Percentiles rank a stretch among this genome's conserved stretches.
Conservation (phyloP, 2,329 filamentous ascomycete species). For the Fusarium sp. region DNA sequence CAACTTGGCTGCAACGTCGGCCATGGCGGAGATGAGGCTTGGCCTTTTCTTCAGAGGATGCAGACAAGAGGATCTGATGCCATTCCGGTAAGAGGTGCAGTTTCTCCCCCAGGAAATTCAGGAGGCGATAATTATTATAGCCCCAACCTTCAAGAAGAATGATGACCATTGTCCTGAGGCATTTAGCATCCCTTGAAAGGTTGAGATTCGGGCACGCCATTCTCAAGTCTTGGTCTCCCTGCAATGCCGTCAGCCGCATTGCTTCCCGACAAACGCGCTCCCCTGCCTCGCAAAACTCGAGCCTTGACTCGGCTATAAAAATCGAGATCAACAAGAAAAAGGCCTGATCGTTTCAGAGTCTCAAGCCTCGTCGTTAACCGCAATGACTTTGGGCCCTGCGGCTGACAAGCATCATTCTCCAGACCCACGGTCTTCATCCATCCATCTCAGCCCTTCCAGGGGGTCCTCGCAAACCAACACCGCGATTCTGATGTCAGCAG, state of each 20-base stretch:
- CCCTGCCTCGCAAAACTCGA: not conserved
- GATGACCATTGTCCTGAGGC: not conserved
- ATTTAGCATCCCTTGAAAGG: constrained; percentile 10
- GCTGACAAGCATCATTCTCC: not conserved
- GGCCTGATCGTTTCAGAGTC: not conserved
- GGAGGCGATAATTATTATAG: not conserved
- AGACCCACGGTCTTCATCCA: not conserved
- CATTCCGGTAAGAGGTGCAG: not conserved
- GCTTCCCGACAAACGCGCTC: not conserved
- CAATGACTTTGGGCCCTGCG: not conserved
- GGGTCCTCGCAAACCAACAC: not conserved
- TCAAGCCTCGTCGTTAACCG: not conserved
- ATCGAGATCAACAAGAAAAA: not conserved
- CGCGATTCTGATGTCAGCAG: not conserved
- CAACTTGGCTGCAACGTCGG: constrained; percentile 14
- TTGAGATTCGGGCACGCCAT: not conserved
- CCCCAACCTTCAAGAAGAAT: not conserved
- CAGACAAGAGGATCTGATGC: not conserved
- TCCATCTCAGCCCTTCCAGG: not conserved
- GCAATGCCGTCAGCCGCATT: not conserved
- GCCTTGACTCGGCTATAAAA: not conserved
- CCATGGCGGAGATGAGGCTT: constrained; percentile 33
- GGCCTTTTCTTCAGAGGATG: not conserved
- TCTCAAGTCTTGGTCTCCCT: constrained; percentile 15
- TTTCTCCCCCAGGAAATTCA: not conserved